A percentile compares a stretch with the other conserved stretches of the same genome.
Conservation (phyloP, 345 rosid species). For the Aquilaria malaccensis region DNA sequence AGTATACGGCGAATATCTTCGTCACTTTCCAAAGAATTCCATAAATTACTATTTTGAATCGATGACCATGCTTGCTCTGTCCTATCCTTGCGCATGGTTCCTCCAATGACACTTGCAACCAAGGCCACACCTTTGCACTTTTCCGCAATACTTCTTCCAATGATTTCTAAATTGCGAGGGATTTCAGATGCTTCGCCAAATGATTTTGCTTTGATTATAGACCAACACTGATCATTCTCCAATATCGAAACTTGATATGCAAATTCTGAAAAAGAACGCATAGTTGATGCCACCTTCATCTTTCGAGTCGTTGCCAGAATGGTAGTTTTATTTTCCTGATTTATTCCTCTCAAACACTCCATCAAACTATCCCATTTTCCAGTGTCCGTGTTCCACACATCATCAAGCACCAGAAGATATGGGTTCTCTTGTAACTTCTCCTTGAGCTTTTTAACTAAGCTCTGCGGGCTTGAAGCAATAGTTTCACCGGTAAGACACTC, state of each 20-base stretch:
- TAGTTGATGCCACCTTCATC: neutral
- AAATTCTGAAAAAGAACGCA: neutral
- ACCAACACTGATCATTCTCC: neutral
- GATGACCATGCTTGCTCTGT: neutral
- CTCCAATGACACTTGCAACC: neutral
- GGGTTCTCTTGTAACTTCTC: neutral
- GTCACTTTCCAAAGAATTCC: too few species aligned
- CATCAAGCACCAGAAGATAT: neutral
- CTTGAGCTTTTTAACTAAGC: neutral
- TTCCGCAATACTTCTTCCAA: too few species aligned
- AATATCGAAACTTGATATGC: neutral
- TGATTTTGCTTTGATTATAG: neutral
- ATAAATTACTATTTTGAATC: too few species aligned
- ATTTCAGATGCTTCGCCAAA: neutral
- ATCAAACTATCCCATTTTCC: neutral
- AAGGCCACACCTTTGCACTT: neutral
- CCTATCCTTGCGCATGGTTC: neutral
- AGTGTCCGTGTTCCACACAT: neutral
- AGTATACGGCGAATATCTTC: too few species aligned
- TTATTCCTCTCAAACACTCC: neutral
- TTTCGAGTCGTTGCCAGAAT: neutral
- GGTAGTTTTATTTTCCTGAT: too few species aligned
- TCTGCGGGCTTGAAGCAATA: neutral
- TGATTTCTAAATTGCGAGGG: neutral
- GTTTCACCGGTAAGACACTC: too few species aligned